Base-by-base conservation (phyloP, 225 moss, liverwort and hornwort genomes). In the Antitrichia curtipendula region DNA sequence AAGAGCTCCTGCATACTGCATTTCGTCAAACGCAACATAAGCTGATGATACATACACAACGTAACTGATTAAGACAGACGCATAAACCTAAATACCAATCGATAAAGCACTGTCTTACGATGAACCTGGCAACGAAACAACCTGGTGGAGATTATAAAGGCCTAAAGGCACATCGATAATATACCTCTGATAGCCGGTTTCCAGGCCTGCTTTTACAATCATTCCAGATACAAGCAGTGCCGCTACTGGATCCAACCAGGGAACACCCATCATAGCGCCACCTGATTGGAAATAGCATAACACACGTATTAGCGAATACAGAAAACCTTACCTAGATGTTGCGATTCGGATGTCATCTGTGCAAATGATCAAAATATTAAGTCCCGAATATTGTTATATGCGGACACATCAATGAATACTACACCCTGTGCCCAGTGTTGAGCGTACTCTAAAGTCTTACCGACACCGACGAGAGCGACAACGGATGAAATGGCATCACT, bases 401-500 rank as follows among this genome's bases (percentile, higher is more conserved):
- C 18, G 76, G 80, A 45, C 63, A 73, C 81, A 83, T 41, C 36
- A 61, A 70, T 62, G 32, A 81, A 80, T 60, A 47, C 8, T 64
- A 45, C 22, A 82, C 76, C 78, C 50, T 58, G 62, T 58, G 45
- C 52, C 45, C 24, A 47, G 50, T 75, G 60, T 66, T 81, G 31
- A 85, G 61, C 36, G 38, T 40, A 75, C 25, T 88, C 52, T 61
- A 66, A 79, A 87, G 34, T 61, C 84, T 86, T 93, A 98, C 98
- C 97, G 36, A 98, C 93, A 84, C 98, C 98, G 75, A 98, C 24
- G 41, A 98, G 91, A 75, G 98, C 98, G 91, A 98, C 95, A 75
- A 98, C 56, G 65, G 98, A 98, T 62, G 98, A 97, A 76, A 98
- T 91, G 49, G 98, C 97, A 91, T 98, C 98, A 92, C 96, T 97